Evolutionary conservation across 305 asterid species (phyloP), one percentile per base, ranked within the genome.

Genomic region (Plantago coronopus): DNA sequence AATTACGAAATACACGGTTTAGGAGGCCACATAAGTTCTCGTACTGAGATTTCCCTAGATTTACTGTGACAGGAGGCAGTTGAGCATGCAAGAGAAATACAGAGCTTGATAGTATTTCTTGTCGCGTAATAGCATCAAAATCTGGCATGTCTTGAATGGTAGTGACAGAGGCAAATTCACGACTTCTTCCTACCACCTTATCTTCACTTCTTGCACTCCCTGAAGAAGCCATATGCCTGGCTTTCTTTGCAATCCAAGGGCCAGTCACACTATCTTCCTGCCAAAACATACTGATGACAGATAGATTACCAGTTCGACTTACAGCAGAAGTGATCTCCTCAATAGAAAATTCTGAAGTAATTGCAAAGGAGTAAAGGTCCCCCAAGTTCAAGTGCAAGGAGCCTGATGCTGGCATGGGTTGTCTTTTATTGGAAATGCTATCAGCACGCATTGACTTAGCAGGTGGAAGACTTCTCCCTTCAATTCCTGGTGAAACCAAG

Each of bases 231-330:
- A 88, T 75, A 65, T 72, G 77, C 72, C 79, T 90, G 46, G 96
- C 99, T 67, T 77, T 86, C 78, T 78, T 80, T 45, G 90, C 86
- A 71, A 90, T 79, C 96, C 86, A 83, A 67, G 95, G 93, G 68
- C 89, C 95, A 64, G 95, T 81, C 54, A 67, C 75, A 53, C 81
- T 69, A 79, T 78, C 76, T 61, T 83, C 91, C 79, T 79, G 94
- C 99, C 95, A 84, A 74, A 75, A 68, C 82, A 88, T 72, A 70
- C 89, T 80, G 73, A 90, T 57, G 58, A 76, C 79, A 64, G 96
- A 85, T 70, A 68, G 75, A 65, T 55, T 49, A 61, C 80, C 74
- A 56, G 79, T 72, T 71, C 69, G 68, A 68, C 76, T 77, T 57
- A 69, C 79, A 57, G 63, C 71, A 57, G 95, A 84, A 67, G 82